phyloP scores from a whole-genome alignment of 495 filamentous ascomycete genomes.

The Penicillium roqueforti region DNA sequence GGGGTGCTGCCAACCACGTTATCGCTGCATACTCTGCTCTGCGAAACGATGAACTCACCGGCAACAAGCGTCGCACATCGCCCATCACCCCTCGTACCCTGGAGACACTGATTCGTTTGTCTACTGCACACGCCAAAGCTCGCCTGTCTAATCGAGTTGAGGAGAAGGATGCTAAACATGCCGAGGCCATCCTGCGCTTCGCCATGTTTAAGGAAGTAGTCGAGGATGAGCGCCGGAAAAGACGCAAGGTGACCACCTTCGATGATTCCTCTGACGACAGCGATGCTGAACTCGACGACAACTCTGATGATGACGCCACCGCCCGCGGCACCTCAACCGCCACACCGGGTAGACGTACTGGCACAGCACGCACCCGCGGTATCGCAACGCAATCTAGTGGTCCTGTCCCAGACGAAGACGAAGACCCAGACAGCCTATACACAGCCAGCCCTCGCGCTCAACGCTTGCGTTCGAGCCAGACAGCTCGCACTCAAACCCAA shows the following conservation, averaged over 20 bases:
- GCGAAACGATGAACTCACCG: conserved; percentile 92
- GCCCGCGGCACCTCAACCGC: conserved; percentile 30
- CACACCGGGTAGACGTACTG: conserved; percentile 25
- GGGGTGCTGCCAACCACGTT: conserved; percentile 89
- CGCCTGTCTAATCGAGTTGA: conserved; percentile 91
- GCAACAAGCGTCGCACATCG: conserved; percentile 86
- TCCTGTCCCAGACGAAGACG: conserved; percentile 23
- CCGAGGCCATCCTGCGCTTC: conserved; percentile 87
- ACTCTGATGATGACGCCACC: conserved; percentile 33
- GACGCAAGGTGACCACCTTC: conserved; percentile 50
- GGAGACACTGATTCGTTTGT: conserved; percentile 94
- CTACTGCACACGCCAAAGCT: conserved; percentile 93
- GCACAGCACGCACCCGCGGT: conserved; percentile 43
- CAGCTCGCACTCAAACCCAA: conserved; percentile 36
- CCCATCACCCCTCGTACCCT: conserved; percentile 97
- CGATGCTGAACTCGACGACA: conserved; percentile 38
- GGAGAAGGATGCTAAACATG: conserved; percentile 80
- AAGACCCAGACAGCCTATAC: conserved; percentile 51
- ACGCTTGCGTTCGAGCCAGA: conserved; percentile 41
- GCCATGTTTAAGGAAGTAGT: conserved; percentile 97
- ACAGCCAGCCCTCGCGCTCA: conserved; percentile 51
- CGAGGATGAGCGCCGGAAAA: conserved; percentile 78
- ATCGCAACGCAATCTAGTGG: conserved; percentile 39
- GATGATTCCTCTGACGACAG: conserved; percentile 46
- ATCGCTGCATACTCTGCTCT: conserved; percentile 89